phyloP scores from a whole-genome alignment of 2,329 filamentous ascomycete genomes.

The Fusarium virguliforme region DNA sequence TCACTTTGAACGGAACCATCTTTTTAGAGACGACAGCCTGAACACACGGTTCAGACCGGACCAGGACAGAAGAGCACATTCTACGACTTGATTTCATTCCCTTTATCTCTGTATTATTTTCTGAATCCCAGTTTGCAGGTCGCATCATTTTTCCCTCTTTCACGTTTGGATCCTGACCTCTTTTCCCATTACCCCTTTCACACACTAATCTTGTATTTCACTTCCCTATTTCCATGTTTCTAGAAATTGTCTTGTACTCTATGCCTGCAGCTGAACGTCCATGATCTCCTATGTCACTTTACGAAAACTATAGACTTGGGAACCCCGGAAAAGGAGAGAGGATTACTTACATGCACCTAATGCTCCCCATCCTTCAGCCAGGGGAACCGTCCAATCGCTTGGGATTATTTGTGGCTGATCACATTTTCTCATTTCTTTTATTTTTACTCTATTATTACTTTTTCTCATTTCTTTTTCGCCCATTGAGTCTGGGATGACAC shows the following conservation, averaged over 20 bases:
- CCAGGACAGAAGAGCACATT: conserved; percentile 41
- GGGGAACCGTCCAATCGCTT: conserved; percentile 48
- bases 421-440: conserved; percentile 32
- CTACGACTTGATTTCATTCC: conserved; percentile 42
- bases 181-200: conserved; percentile 42
- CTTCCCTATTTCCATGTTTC: conserved; percentile 34
- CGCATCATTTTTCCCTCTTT: conserved; percentile 35
- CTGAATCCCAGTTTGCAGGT: conserved; percentile 46
- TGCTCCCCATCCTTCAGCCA: conserved; percentile 47
- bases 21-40: conserved; percentile 39
- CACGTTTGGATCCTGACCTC: conserved; percentile 37
- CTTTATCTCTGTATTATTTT: conserved; percentile 41
- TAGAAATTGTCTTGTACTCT: conserved; percentile 38
- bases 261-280: conserved; percentile 36
- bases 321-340: conserved; percentile 49
- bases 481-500: conserved; percentile 33
- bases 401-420: conserved; percentile 46
- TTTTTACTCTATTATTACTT: conserved; percentile 26
- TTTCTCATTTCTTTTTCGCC: conserved; percentile 40
- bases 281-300: conserved; percentile 51
- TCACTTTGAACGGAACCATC: conserved; percentile 25
- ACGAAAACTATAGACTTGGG: conserved; percentile 51
- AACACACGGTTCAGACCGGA: conserved; percentile 40
- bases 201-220: conserved; percentile 37
- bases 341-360: conserved; percentile 51